Base-by-base conservation (phyloP, 176 grass and related monocot genomes). In the Aechmea fasciata region DNA sequence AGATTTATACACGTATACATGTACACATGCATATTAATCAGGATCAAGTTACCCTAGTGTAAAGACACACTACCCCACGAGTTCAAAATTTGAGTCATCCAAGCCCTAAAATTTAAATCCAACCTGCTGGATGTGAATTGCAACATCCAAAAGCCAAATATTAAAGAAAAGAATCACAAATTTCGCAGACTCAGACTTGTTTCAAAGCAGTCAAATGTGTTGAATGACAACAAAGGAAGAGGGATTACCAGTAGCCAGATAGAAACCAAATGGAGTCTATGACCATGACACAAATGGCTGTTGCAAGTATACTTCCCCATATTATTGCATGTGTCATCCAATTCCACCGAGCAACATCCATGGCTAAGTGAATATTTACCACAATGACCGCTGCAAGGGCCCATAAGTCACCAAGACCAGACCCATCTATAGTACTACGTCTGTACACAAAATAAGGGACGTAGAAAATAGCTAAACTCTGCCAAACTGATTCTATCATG, bases 401-500 rank as follows among this genome's bases (percentile, higher is more conserved):
- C 92, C 88, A 96, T 62, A 91, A 49, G 72, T 91, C 88, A 69
- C 92, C 92, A 8, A 96, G 80, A 77, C 85, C 87, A 52, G 83
- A 88, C 51, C 80, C 68, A 64, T 89, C 88, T 52, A 91, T 82
- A 11, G 85, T 89, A 54, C 78, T 96, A 73, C 50, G 69, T 74
- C 65, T 81, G 78, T 91, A 96, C 71, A 78, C 83, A 73, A 96
- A 84, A 73, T 83, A 89, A 2, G 85, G 92, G 54, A 96, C 67
- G 77, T 87, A 96, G 74, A 91, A 96, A 73, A 87, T 52, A 49
- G 76, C 85, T 48, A 96, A 78, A 83, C 92, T 96, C 72, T 91
- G 92, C 85, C 88, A 89, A 69, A 96, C 66, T 5, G 92, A 78
- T 68, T 91, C 85, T 70, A 87, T 23, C 78, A 91, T 91, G 74